Evolutionary conservation across 495 filamentous ascomycete genomes (phyloP), one percentile per base, ranked within the genome.

Genomic region (Zalerion maritima): DNA sequence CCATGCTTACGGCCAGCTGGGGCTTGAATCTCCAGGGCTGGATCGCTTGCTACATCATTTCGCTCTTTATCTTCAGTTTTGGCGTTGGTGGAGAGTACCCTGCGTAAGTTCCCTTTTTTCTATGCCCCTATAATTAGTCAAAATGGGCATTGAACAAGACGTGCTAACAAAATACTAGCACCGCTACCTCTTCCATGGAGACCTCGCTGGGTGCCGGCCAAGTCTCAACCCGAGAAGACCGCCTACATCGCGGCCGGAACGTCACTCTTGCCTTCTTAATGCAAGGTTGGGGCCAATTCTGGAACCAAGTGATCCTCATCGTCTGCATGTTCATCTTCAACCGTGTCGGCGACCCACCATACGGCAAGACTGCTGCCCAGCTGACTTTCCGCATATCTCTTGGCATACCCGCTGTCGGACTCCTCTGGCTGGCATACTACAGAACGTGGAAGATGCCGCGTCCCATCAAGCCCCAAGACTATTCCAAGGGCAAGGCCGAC

Each of bases 11-110:
- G 18, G 77, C 80, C 28, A 74, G 78, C 5, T 92, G 85, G 84
- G 85, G 83, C 35, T 51, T 75, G 3, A 79, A 68, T 24, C 62
- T 85, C 36, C 73, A 92, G 34, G 83, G 84, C 43, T 92, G 84
- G 83, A 72, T 94, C 17, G 84, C 89, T 46, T 89, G 82, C 62
- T 94, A 92, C 46, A 77, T 73, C 30, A 87, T 80, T 75, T 77
- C 78, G 12, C 62, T 94, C 18, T 91, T 91, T 57, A 73, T 94
- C 56, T 94, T 92, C 51, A 74, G 79, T 59, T 68, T 92, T 37
- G 85, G 85, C 43, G 84, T 94, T 31, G 85, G 84, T 50, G 85
- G 84, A 29, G 85, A 92, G 55, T 94, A 94, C 48, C 85, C 85
- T n/a, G n/a, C n/a, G n/a, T n/a, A n/a, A n/a, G n/a, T n/a, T n/a